These are phyloP conservation scores for Trametes maxima DNA, from an alignment of 768 basidiomycete genomes.

Conservation along the genomic window DNA sequence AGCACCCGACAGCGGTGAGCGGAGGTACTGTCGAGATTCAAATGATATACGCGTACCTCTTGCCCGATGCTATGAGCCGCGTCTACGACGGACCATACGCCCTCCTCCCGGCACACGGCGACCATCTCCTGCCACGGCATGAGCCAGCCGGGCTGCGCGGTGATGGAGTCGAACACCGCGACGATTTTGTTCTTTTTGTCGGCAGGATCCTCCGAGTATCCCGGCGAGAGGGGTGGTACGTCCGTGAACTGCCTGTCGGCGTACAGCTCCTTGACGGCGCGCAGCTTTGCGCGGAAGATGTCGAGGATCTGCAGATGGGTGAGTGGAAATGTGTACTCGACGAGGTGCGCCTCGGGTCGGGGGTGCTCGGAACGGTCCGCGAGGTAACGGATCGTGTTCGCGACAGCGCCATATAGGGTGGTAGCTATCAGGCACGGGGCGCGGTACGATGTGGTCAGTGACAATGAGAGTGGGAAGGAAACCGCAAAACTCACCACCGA, in stretches of 20 bases:
- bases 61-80: constrained; percentile 82
- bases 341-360: constrained; percentile 50
- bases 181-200: constrained; percentile 51
- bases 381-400: constrained; percentile 53
- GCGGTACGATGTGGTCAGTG: too few relatives aligned
- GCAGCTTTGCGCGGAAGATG: constrained; percentile 45
- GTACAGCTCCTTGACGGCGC: constrained; percentile 30
- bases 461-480: background rate
- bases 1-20: background rate
- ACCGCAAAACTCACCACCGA: constrained; percentile 33
- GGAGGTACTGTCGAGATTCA: background rate
- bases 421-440: constrained; percentile 20
- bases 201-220: background rate
- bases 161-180: constrained; percentile 70
- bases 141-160: constrained; percentile 58
- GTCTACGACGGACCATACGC: constrained; percentile 69
- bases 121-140: constrained; percentile 78
- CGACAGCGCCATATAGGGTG: constrained; percentile 56
- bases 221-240: constrained; percentile 19
- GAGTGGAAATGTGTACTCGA: constrained; percentile 54
- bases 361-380: constrained; percentile 51
- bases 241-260: constrained; percentile 16
- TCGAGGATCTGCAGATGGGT: constrained; percentile 57
- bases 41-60: constrained; percentile 38
- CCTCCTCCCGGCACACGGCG: constrained; percentile 61